Conservation (phyloP, 192 early-diverging fungal species). For the Dimargaris verticillata region DNA sequence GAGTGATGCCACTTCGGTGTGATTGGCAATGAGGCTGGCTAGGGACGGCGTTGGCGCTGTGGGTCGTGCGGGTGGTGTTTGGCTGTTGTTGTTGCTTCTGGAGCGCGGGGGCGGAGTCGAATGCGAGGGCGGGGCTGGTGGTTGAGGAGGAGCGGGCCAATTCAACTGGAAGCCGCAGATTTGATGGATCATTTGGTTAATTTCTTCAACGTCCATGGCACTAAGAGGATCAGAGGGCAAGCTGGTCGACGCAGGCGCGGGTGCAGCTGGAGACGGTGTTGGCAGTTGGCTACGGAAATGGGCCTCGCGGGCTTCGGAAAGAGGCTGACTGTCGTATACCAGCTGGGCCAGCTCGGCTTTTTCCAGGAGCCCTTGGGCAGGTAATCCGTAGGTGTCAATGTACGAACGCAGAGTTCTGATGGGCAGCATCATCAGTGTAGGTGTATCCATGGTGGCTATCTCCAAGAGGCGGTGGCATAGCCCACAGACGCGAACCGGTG, state of each 20-base stretch:
- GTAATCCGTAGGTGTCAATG: not conserved
- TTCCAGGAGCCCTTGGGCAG: not conserved
- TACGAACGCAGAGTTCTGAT: not conserved
- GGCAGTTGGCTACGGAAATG: slow-evolving; percentile 2
- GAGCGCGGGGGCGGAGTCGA: not conserved
- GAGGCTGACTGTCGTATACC: not conserved
- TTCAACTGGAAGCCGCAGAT: not conserved
- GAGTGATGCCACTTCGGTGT: not conserved
- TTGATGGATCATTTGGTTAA: not conserved
- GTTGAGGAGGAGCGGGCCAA: not conserved
- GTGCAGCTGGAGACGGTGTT: not conserved
- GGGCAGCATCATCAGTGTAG: not conserved
- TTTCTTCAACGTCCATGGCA: not conserved
- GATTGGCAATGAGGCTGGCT: slow-evolving; percentile 6
- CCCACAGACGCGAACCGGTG: slow-evolving; percentile 4
- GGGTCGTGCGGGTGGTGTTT: not conserved
- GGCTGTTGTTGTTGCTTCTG: not conserved
- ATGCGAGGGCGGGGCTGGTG: not conserved
- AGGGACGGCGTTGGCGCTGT: slow-evolving; percentile 1
- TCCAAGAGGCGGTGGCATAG: slow-evolving; percentile 7
- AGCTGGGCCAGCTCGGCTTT: slow-evolving; percentile 5
- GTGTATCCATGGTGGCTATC: not conserved
- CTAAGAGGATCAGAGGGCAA: not conserved
- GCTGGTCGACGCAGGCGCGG: no score
- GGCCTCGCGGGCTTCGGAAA: not conserved